Evolutionary conservation across 495 filamentous ascomycete genomes (phyloP).

Genomic region (Talaromyces nanjingensis): DNA sequence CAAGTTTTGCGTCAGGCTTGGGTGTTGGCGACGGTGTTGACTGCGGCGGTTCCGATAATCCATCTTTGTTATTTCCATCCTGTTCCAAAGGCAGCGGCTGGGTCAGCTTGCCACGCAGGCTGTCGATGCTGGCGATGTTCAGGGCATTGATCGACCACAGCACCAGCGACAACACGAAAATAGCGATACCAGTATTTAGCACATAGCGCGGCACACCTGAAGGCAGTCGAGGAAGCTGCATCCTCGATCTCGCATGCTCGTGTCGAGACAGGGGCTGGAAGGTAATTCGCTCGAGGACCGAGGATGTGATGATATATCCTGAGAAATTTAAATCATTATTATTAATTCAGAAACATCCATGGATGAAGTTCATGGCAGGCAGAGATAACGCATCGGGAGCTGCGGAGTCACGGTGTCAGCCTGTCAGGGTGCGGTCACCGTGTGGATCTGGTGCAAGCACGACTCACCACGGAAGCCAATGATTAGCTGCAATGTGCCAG

Average conservation of each 20-base stretch:
- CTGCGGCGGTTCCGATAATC: background rate
- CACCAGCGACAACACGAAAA: constrained; percentile 1
- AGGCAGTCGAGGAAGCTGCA: constrained; percentile 6
- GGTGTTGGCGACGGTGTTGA: background rate
- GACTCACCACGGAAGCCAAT: background rate
- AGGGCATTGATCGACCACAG: constrained; percentile 5
- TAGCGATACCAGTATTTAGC: constrained; percentile 1
- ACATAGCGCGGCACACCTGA: constrained; percentile 2
- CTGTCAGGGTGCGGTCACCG: background rate
- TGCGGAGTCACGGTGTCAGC: background rate
- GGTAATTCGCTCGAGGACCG: background rate
- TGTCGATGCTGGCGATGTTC: background rate
- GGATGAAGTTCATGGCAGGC: background rate
- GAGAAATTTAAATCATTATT: background rate
- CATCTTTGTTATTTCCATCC: background rate
- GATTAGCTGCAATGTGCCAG: background rate
- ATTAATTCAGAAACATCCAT: background rate
- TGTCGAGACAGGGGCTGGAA: background rate
- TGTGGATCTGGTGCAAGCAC: background rate
- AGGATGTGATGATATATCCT: background rate
- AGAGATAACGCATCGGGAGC: background rate
- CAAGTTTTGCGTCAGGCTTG: background rate
- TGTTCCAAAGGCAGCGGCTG: background rate
- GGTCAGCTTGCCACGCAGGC: background rate
- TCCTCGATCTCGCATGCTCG: background rate